Percentiles rank a stretch among this genome's conserved stretches.
Conservation (phyloP, 2,329 filamentous ascomycete species). For the Verticillium nubilum region DNA sequence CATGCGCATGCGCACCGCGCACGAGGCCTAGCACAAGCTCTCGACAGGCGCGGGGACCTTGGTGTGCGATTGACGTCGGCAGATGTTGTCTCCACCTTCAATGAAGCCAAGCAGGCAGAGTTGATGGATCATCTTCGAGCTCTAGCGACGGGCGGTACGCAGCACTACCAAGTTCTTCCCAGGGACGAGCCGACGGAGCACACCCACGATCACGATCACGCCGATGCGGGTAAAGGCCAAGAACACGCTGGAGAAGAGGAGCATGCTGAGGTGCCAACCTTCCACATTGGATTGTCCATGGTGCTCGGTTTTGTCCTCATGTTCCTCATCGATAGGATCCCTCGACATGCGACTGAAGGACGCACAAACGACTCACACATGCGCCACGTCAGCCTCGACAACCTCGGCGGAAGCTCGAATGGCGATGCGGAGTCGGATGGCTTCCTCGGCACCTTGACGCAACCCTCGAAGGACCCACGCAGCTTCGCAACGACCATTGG, state of each 20-base stretch:
- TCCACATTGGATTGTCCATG: constrained; percentile 82
- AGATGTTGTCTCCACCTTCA: not conserved
- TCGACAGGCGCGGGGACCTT: not conserved
- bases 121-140: not conserved
- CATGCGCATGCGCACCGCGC: constrained; percentile 15
- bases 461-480: constrained; percentile 52
- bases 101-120: not conserved
- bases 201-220: constrained; percentile 17
- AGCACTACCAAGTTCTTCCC: constrained; percentile 9
- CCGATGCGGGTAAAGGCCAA: constrained; percentile 19
- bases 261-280: constrained; percentile 48
- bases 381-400: constrained; percentile 84
- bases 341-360: constrained; percentile 63
- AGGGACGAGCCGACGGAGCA: constrained; percentile 10
- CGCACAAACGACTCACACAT: constrained; percentile 61
- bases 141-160: not conserved
- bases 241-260: constrained; percentile 28
- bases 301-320: constrained; percentile 89
- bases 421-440: constrained; percentile 48
- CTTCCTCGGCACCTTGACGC: constrained; percentile 54
- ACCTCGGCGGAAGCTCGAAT: constrained; percentile 54
- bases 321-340: constrained; percentile 89
- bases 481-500: constrained; percentile 83
- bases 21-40: not conserved
- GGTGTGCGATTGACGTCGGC: not conserved